Base-by-base conservation (phyloP, 768 basidiomycete genomes). In the Lactarius hengduanensis region DNA sequence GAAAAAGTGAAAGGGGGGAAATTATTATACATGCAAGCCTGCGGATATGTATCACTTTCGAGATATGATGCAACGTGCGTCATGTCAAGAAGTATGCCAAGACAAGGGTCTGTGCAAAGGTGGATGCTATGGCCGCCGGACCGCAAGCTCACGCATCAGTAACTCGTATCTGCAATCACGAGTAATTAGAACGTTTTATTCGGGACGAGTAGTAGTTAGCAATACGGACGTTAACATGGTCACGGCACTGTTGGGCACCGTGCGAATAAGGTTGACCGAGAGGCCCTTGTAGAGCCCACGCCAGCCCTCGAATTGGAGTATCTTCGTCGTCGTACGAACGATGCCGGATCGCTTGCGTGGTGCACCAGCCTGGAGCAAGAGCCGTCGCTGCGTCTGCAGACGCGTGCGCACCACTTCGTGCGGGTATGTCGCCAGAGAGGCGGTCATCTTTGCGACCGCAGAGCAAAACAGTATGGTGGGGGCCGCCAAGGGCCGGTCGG, bases 391-490 rank as follows among this genome's bases (percentile, higher is more conserved):
- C 4, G 96, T 96, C 77, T 99, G 97, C 57, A 98, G 78, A 6
- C 96, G 86, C n/a, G 97, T 98, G n/a, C 97, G 91, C 41, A 99
- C 83, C 54, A 99, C 97, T 77, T 99, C 97, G 78, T 99, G 97
- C 1, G 97, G 97, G 76, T 99, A 99, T 40, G 97, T 98, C 43
- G 90, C 91, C 22, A 98, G 79, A 20, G 94, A 95, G 9, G 97
- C 97, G 1, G 92, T 88, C 92, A 98, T 97, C 76, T 99, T 99
- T 26, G 95, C 90, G 32, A 87, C 78, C n/a, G 92, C 93, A 20
- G 94, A 96, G 80, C 95, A 98, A 22, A 89, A 76, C 18, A 99
- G 87, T 70, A 98, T 96, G 26, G 86, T 74, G 18, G 73, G 70
- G 15, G 85, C 83, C 1, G 85, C 77, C 13, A 95, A 76, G 2